Base-by-base conservation (phyloP, 2,329 filamentous ascomycete genomes). In the Chaetomiaceae sp. region DNA sequence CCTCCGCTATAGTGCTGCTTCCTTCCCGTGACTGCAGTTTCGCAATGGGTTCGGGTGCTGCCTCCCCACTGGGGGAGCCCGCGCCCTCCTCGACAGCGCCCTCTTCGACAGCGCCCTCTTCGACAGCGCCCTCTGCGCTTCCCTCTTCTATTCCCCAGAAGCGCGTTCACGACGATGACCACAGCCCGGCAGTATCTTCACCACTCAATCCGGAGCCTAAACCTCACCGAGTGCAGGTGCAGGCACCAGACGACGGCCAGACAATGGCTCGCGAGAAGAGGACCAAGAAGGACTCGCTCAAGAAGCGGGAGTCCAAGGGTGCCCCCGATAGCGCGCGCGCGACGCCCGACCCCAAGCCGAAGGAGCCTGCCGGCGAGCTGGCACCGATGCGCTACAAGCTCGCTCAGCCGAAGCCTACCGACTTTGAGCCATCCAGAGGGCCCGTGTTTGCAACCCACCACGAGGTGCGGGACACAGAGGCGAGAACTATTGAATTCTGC, bases 171-270 rank as follows among this genome's bases (percentile, higher is more conserved):
- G 83, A 86, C 50, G 83, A 86, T 57, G 79, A 79, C 60, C 81
- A 89, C 64, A 75, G 75, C 50, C 85, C 86, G 4, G 74, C 81
- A 11, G 73, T 88, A 2, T 80, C 85, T 3, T 90, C 86, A 10
- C 85, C 85, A 22, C 75, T 90, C 51, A 89, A 89, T 57, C 81
- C 82, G 38, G 79, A 84, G 37, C 72, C 74, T 52, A 77, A 54
- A 9, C 12, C 49, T 10, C 40, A 35, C 14, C 58, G 56, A 52
- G 70, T 50, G 9, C 61, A 61, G 42, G 47, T 56, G 2, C 58
- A 53, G 60, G 62, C 50, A 2, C 51, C 48, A 11, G 58, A 71
- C 45, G 68, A 71, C 9, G 52, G 56, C 39, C 62, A 56, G 26
- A 37, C 60, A 15, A 64, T 67, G 56, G 59, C 64, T 11, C 73